phyloP scores from a whole-genome alignment of 306 rosid species.

The Gynostemma pentaphyllum region DNA sequence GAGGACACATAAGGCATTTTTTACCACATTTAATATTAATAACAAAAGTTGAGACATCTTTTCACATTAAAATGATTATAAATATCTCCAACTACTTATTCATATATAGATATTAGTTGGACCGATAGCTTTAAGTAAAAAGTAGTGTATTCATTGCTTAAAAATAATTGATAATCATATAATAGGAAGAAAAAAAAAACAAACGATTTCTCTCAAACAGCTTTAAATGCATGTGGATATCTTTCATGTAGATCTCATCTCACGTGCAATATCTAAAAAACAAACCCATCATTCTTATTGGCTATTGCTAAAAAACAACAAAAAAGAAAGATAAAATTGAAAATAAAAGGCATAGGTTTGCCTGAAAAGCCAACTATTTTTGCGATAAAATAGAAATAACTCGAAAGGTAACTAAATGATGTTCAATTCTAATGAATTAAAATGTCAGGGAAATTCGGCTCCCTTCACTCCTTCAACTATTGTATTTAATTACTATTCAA shows the following conservation, averaged over 20 bases:
- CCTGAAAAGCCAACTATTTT: background rate
- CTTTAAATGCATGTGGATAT: background rate
- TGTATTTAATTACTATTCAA: too few relatives aligned
- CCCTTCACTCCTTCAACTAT: background rate
- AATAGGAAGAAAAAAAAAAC: background rate
- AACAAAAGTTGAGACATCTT: background rate
- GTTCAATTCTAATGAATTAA: background rate
- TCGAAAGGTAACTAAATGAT: background rate
- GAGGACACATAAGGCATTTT: too few relatives aligned
- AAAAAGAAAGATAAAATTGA: background rate
- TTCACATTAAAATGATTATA: background rate
- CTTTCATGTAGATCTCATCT: background rate
- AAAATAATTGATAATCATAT: background rate
- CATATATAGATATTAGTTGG: background rate
- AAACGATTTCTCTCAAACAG: background rate
- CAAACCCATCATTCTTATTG: background rate
- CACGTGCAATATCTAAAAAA: background rate
- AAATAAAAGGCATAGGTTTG: background rate
- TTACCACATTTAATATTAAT: too few relatives aligned
- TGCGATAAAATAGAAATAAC: too few relatives aligned
- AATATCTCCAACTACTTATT: background rate
- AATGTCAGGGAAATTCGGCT: constrained; percentile 8
- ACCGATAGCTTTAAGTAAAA: background rate
- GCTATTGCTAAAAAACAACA: too few relatives aligned
- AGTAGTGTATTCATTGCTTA: background rate